Base-by-base conservation (phyloP, 495 filamentous ascomycete genomes). In the Tuber microsphaerosporum region DNA sequence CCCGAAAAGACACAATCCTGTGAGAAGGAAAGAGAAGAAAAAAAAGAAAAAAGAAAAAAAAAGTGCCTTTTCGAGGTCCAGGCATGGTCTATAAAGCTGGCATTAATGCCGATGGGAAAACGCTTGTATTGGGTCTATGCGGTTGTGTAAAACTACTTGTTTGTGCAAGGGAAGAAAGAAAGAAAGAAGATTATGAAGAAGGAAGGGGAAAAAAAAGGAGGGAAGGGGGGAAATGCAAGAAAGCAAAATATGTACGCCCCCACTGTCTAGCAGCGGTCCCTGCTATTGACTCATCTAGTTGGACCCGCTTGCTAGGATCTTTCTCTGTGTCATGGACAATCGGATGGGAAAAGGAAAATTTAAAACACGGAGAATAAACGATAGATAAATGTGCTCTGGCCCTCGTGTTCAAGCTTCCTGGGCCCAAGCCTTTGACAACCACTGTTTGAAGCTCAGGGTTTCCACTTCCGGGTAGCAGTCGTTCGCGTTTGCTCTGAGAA, bases 381-480 rank as follows among this genome's bases (percentile, higher is more conserved):
- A 61, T 31, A 65, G 56, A 65, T 19, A 65, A 65, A 65, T 31
- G 56, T 65, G 56, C 26, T 31, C 14, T 31, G 56, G 12, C 26
- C 56, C 56, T 65, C 3, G 56, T 65, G 17, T 34, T 65, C 56
- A 34, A 65, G 56, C 56, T 34, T 34, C 56, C 6, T 34, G 56
- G 17, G 56, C 56, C 87, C 87, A 88, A 19, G 78, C 78, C 31
- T 84, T 80, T 73, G 85, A 83, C 68, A 89, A 73, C 88, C 88
- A 90, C 42, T 85, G 77, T 75, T 83, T 80, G 75, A 89, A 86
- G 31, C 71, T 79, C 69, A 84, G 76, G 16, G 88, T 86, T 69
- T 85, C 82, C 34, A 87, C 71, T 9, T 84, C 79, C 2, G 85
- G 84, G 70, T 85, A 81, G 48, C 75, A 69, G 1, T 84, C 78